Evolutionary conservation across 73 alveolate species (phyloP), one percentile per base, ranked within the genome.

Genomic region (Uronychia setigera): DNA sequence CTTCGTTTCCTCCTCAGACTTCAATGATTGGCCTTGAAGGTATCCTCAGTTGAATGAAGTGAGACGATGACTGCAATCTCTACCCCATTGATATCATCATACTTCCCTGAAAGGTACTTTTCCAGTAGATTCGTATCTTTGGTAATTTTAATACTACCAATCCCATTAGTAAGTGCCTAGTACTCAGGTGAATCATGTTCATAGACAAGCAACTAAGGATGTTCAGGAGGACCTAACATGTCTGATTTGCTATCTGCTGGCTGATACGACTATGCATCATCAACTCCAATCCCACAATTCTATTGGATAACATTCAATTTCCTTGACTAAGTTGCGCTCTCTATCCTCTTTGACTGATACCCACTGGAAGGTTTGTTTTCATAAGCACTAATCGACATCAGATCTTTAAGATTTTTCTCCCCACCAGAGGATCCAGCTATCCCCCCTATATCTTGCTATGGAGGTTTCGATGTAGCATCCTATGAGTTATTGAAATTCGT

Each of bases 291-390:
- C n/a, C n/a, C n/a, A n/a, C n/a, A n/a, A n/a, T n/a, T n/a, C n/a
- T n/a, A n/a, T n/a, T n/a, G n/a, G n/a, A n/a, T n/a, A n/a, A n/a
- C n/a, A n/a, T n/a, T n/a, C n/a, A n/a, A n/a, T n/a, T n/a, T n/a
- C n/a, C n/a, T n/a, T n/a, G n/a, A n/a, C n/a, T n/a, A n/a, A n/a
- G n/a, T n/a, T n/a, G n/a, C n/a, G n/a, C n/a, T n/a, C n/a, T n/a
- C n/a, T n/a, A n/a, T n/a, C n/a, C n/a, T n/a, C n/a, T n/a, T n/a
- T n/a, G n/a, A n/a, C n/a, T n/a, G n/a, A 19, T 19, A 11, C 67
- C 67, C 67, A 46, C 67, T 46, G n/a, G 67, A 46, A 46, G 67
- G 67, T 46, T 46, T 46, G 67, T 46, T 46, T 46, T 46, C 67
- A 19, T 46, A 46, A 5, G n/a, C 67, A 5, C n/a, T 11, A 19